phyloP scores from a whole-genome alignment of 495 filamentous ascomycete genomes.

The Penicillium crystallinum region DNA sequence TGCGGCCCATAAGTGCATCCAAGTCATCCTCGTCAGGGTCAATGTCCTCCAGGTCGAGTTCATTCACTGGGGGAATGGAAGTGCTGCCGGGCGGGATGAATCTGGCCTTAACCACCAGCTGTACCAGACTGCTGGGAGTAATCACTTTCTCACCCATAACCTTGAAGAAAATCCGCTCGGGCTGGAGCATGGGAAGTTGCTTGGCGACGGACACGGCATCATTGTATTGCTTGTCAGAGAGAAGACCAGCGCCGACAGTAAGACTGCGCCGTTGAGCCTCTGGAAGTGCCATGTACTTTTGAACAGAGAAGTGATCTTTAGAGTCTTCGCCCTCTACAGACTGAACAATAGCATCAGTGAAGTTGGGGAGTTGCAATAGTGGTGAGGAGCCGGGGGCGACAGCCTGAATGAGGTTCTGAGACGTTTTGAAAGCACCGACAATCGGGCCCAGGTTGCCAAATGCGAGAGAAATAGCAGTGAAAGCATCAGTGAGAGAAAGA shows the following conservation, averaged over 20 bases:
- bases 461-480: constrained; percentile 78
- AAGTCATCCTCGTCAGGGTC: constrained; percentile 92
- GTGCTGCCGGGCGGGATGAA: constrained; percentile 80
- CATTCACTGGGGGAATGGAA: constrained; percentile 65
- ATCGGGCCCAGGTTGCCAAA: constrained; percentile 80
- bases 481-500: constrained; percentile 76
- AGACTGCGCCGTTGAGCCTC: constrained; percentile 67
- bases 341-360: constrained; percentile 69
- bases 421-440: constrained; percentile 71
- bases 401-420: constrained; percentile 86
- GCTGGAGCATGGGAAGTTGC: constrained; percentile 72
- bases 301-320: constrained; percentile 70
- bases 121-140: constrained; percentile 87
- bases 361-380: constrained; percentile 85
- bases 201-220: constrained; percentile 68
- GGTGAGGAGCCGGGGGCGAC: constrained; percentile 76
- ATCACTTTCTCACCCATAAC: constrained; percentile 90
- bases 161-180: constrained; percentile 98
- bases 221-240: constrained; percentile 71
- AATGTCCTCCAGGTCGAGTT: constrained; percentile 78
- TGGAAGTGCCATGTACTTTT: constrained; percentile 79
- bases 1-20: constrained; percentile 78
- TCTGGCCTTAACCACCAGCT: constrained; percentile 91
- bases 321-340: constrained; percentile 67
- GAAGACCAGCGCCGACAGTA: constrained; percentile 60